Conservation (phyloP, 352 stramenopile species). For the Phytophthora chlamydospora region DNA sequence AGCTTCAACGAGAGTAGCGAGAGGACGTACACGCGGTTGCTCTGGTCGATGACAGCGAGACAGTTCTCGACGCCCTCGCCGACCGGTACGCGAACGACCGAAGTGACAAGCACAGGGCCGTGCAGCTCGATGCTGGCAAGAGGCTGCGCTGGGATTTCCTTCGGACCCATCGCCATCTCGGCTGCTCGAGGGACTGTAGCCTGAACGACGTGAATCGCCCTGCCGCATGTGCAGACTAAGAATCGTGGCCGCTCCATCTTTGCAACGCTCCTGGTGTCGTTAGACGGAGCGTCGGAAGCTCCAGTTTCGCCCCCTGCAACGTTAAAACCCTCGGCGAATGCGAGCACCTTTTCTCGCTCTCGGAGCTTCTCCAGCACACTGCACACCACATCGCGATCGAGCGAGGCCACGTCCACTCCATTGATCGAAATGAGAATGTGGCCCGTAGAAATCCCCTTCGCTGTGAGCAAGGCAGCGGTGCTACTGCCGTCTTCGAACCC, state of each 20-base stretch:
- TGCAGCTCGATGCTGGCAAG: conserved; percentile 60
- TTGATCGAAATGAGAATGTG: conserved; percentile 64
- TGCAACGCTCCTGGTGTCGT: conserved; percentile 26
- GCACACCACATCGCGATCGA: conserved; percentile 48
- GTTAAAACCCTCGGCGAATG: conserved; percentile 53
- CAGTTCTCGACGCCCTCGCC: conserved; percentile 64
- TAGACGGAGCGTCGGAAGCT: conserved; percentile 6
- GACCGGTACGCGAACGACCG: conserved; percentile 62
- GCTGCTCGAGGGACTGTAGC: conserved; percentile 56
- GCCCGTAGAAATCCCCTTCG: conserved; percentile 39
- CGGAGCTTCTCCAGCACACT: conserved; percentile 57
- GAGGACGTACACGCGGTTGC: conserved; percentile 67
- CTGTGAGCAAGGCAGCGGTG: conserved; percentile 42
- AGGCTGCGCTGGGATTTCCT: conserved; percentile 52
- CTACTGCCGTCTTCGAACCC: conserved; percentile 57
- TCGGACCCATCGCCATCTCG: conserved; percentile 60
- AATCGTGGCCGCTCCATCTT: conserved; percentile 52
- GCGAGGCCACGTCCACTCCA: conserved; percentile 50
- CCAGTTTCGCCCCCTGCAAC: conserved; percentile 18
- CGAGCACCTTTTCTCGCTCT: conserved; percentile 56
- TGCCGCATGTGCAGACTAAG: conserved; percentile 66
- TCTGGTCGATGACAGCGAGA: conserved; percentile 72
- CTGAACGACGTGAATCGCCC: conserved; percentile 58
- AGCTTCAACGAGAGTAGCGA: conserved; percentile 59
- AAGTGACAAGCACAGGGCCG: conserved; percentile 46